phyloP scores from a whole-genome alignment of 2,329 filamentous ascomycete species.

The Ophiostoma angusticollis region DNA sequence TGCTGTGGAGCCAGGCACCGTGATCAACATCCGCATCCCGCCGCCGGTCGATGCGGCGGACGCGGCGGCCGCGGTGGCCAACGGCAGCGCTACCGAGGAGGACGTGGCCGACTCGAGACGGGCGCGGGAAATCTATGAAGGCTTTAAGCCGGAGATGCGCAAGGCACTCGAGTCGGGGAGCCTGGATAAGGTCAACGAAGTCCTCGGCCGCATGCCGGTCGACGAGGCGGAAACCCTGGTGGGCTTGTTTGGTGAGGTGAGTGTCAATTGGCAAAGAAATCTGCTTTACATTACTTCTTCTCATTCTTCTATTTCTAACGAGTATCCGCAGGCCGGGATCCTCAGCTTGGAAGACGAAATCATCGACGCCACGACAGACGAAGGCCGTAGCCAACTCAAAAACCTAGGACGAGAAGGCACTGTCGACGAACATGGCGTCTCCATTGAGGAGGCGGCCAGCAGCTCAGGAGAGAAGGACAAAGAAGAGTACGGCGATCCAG shows the following conservation, averaged over 20 bases:
- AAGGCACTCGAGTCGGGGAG: conserved; percentile 75
- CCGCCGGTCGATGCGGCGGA: conserved; percentile 45
- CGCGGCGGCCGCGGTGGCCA: not conserved
- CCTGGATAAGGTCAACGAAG: conserved; percentile 77
- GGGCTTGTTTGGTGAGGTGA: conserved; percentile 55
- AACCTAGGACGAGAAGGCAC: conserved; percentile 44
- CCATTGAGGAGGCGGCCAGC: not conserved
- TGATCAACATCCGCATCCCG: conserved; percentile 79
- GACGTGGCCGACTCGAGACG: conserved; percentile 32
- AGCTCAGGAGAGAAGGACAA: conserved; percentile 4
- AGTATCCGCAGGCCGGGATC: conserved; percentile 18
- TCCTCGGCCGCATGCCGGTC: conserved; percentile 72
- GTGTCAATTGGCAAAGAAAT: no score
- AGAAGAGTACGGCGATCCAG: conserved; percentile 13
- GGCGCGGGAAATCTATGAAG: conserved; percentile 66
- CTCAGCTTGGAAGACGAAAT: conserved; percentile 85
- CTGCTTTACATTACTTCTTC: not conserved
- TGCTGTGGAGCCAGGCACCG: conserved; percentile 83
- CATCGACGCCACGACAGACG: conserved; percentile 85
- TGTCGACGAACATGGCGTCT: conserved; percentile 5
- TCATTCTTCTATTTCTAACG: not conserved
- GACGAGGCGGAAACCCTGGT: conserved; percentile 74
- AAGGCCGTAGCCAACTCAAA: conserved; percentile 65
- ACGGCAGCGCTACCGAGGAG: not conserved
- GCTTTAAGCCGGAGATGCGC: conserved; percentile 69